Percentiles rank a stretch among this genome's conserved stretches.
Conservation (phyloP, 371 early-diverging fungal genomes). For the Apophysomyces trapeziformis region DNA sequence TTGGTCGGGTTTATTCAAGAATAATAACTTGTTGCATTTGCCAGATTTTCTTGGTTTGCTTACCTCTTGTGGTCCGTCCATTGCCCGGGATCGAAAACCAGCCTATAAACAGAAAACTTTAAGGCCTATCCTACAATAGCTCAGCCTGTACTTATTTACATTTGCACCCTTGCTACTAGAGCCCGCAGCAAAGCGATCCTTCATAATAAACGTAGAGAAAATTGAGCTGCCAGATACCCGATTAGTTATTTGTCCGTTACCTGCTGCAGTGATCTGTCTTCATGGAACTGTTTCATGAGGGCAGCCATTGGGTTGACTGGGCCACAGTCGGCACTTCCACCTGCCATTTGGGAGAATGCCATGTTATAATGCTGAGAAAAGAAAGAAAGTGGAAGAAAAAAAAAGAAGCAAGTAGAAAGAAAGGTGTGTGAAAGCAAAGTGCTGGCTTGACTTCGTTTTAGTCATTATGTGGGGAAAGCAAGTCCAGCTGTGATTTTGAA, state of each 20-base stretch:
- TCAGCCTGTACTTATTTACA: constrained; percentile 34
- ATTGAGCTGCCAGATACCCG: too few species aligned
- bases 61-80: constrained; percentile 26
- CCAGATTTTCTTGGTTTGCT: constrained; percentile 1
- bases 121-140: constrained; percentile 4
- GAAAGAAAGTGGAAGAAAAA: constrained; percentile 12
- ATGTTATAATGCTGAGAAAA: constrained; percentile 17
- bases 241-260: constrained; percentile 36
- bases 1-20: constrained; percentile 2
- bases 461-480: background rate
- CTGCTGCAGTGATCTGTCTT: constrained; percentile 81
- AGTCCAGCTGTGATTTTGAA: background rate
- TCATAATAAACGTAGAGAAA: constrained; percentile 10
- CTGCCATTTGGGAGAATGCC: constrained; percentile 44
- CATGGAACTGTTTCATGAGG: constrained; percentile 78
- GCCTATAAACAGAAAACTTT: constrained; percentile 19
- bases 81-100: constrained; percentile 35
- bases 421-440: background rate
- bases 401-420: background rate
- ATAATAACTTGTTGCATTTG: background rate
- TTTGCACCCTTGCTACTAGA: constrained; percentile 62
- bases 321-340: constrained; percentile 75
- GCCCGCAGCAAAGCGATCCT: constrained; percentile 68
- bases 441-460: background rate
- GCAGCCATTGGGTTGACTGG: constrained; percentile 76